Evolutionary conservation across 2,329 filamentous ascomycete species (phyloP).

Genomic region (Dactylellina haptotyla): DNA sequence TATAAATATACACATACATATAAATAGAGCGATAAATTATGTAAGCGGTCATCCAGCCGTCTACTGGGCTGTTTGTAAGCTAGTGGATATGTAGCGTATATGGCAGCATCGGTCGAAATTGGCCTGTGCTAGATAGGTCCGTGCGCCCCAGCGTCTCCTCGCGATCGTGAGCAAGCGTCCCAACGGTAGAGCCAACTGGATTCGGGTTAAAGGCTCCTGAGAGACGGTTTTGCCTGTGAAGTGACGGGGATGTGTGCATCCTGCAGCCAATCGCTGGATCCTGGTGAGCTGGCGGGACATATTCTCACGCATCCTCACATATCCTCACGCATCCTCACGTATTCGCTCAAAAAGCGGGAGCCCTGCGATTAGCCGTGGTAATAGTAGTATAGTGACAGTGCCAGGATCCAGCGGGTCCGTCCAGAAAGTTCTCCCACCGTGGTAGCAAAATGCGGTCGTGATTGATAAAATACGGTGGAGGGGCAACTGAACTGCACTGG

Average conservation of each 20-base stretch:
- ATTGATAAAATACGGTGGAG: neutral
- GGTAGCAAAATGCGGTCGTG: neutral
- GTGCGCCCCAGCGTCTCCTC: neutral
- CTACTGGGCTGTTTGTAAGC: neutral
- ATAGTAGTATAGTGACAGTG: neutral
- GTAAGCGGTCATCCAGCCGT: neutral
- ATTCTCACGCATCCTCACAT: too few relatives aligned
- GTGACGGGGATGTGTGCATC: slow-evolving; percentile 9
- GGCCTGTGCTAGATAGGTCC: neutral
- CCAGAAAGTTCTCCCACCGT: neutral
- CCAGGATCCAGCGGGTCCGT: slow-evolving; percentile 5
- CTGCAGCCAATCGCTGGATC: slow-evolving; percentile 21
- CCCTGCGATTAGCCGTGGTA: slow-evolving; percentile 15
- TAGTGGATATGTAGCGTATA: too few relatives aligned
- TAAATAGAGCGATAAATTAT: too few relatives aligned
- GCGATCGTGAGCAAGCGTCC: neutral
- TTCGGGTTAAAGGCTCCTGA: neutral
- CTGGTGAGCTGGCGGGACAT: slow-evolving; percentile 25
- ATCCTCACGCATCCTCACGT: too few relatives aligned
- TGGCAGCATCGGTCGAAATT: too few relatives aligned
- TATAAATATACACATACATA: too few relatives aligned
- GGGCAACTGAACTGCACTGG: too few relatives aligned
- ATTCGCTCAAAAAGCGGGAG: too few relatives aligned
- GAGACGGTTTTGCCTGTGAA: neutral
- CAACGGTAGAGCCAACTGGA: neutral